Conservation (phyloP, 257 asterid genomes). For the Solanum pimpinellifolium region DNA sequence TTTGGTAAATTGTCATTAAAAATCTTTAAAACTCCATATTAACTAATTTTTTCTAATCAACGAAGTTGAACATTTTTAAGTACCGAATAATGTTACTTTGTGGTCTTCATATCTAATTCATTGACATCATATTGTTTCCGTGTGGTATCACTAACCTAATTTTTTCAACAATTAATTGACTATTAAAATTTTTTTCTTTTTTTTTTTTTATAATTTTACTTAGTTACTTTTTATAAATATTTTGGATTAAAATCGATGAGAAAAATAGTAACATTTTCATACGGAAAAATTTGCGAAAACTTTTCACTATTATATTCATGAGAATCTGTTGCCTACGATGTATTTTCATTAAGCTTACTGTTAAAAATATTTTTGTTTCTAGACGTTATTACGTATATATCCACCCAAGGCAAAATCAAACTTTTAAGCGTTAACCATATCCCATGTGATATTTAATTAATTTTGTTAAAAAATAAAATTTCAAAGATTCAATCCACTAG, state of each 20-base stretch:
- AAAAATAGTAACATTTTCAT: neutral
- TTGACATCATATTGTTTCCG: neutral
- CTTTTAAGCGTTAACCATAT: neutral
- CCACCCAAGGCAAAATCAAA: neutral
- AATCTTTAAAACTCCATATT: neutral
- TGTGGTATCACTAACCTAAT: neutral
- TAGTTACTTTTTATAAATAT: no score
- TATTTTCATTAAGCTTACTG: no score
- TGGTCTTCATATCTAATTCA: neutral
- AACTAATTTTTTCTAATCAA: neutral
- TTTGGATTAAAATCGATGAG: neutral
- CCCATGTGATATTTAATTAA: neutral
- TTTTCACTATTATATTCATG: no score
- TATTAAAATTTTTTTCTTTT: no score
- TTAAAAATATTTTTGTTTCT: no score
- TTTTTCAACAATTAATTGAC: neutral
- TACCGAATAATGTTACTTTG: neutral
- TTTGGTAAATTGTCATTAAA: neutral
- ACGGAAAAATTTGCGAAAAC: no score
- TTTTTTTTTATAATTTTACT: rapidly evolving
- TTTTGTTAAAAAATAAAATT: neutral
- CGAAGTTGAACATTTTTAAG: neutral
- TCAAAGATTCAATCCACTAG: neutral
- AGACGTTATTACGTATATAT: neutral
- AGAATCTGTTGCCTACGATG: rapidly evolving